A percentile compares a stretch with the other conserved stretches of the same genome.
phyloP scores from a whole-genome alignment of 208 protist genomes.

The Leishmania mexicana region DNA sequence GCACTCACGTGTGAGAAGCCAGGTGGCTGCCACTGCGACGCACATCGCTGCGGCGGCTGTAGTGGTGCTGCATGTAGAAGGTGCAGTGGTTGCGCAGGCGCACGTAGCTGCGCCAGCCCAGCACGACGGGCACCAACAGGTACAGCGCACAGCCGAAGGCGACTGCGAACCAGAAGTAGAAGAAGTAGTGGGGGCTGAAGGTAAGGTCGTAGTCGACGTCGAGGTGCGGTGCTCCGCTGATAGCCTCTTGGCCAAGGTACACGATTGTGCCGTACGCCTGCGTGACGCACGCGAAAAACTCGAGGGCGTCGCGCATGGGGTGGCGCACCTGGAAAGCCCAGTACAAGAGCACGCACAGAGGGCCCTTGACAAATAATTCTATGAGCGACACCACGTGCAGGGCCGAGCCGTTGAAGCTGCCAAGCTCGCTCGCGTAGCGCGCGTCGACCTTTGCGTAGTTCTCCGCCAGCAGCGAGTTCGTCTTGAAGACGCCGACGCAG shows the following conservation, averaged over 20 bases:
- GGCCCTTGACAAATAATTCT: slow-evolving; percentile 63
- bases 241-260: slow-evolving; percentile 65
- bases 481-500: slow-evolving; percentile 69
- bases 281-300: slow-evolving; percentile 73
- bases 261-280: slow-evolving; percentile 72
- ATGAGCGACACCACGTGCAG: slow-evolving; percentile 73
- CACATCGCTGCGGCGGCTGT: slow-evolving; percentile 2
- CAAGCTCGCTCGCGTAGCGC: slow-evolving; percentile 53
- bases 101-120: slow-evolving; percentile 56
- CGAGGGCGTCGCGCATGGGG: slow-evolving; percentile 60
- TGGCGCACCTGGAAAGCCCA: slow-evolving; percentile 52
- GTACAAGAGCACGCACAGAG: slow-evolving; percentile 74
- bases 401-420: slow-evolving; percentile 45
- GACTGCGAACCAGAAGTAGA: slow-evolving; percentile 77
- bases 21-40: slow-evolving; percentile 13
- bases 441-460: slow-evolving; percentile 76
- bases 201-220: slow-evolving; percentile 61
- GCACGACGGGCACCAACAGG: slow-evolving; percentile 52
- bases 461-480: slow-evolving; percentile 49
- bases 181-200: slow-evolving; percentile 52
- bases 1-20: neutral
- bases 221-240: slow-evolving; percentile 65
- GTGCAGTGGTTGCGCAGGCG: slow-evolving; percentile 38
- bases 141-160: slow-evolving; percentile 64
- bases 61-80: slow-evolving; percentile 29